These are phyloP conservation scores for Barnettozyma vustinii DNA, from an alignment of 805 yeast genomes.

Conservation along the genomic window DNA sequence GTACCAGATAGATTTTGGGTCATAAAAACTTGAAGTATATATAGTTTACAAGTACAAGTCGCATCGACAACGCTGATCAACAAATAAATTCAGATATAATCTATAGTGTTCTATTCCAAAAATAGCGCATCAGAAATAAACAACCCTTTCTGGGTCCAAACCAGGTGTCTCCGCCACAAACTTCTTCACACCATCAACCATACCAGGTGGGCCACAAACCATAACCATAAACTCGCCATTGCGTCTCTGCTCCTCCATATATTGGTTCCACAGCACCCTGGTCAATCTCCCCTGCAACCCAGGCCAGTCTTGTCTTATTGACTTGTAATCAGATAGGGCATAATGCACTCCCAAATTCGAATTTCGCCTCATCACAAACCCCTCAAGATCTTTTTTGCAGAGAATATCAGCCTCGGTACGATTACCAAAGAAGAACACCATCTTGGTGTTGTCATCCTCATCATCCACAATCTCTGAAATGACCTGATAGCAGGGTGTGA, in stretches of 20 bases:
- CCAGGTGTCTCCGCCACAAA: conserved; percentile 47
- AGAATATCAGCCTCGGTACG: conserved; percentile 68
- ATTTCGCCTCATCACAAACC: not conserved
- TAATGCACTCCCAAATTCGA: not conserved
- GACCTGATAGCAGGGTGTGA: conserved; percentile 82
- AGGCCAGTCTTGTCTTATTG: conserved; percentile 45
- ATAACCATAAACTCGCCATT: conserved; percentile 49
- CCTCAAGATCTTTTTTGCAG: conserved; percentile 62
- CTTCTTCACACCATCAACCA: conserved; percentile 49
- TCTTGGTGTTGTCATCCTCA: conserved; percentile 53
- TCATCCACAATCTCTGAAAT: conserved; percentile 60
- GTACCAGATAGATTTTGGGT: no score
- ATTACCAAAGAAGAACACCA: conserved; percentile 60
- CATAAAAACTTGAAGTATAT: no score
- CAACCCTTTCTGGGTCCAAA: conserved; percentile 25
- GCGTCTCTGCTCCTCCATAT: conserved; percentile 41
- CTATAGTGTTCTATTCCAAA: not conserved
- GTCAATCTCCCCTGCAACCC: conserved; percentile 42
- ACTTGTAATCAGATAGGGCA: conserved; percentile 26
- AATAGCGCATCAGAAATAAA: conserved; percentile 13
- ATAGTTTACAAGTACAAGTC: no score
- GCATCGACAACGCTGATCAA: not conserved
- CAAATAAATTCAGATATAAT: not conserved
- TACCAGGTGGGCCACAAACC: conserved; percentile 67
- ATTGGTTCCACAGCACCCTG: conserved; percentile 43